Conservation (phyloP, 2,329 filamentous ascomycete species). For the Leptographium wingfieldii region DNA sequence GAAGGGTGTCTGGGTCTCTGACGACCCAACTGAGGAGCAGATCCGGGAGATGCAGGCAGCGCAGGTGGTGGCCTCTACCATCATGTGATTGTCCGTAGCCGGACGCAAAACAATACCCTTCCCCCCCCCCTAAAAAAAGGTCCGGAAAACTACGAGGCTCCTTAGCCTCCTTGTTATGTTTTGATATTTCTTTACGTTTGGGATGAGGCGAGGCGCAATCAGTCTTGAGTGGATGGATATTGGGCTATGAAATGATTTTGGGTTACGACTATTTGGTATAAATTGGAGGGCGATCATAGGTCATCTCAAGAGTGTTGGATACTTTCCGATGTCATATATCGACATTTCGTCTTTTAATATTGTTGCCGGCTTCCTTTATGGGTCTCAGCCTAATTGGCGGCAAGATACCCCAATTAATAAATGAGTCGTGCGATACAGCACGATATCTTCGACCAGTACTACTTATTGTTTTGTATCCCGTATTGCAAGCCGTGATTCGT, state of each 20-base stretch:
- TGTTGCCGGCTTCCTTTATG: not conserved
- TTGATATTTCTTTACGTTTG: not conserved
- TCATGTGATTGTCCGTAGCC: not conserved
- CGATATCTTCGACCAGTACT: not conserved
- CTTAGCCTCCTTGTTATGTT: not conserved
- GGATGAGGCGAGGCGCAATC: conserved; percentile 3
- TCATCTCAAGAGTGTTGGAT: not conserved
- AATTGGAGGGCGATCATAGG: not conserved
- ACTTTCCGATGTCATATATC: not conserved
- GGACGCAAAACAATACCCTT: not conserved
- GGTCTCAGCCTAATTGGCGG: not conserved
- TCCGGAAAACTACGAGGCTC: not conserved
- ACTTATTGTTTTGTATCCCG: not conserved
- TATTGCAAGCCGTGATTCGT: not conserved
- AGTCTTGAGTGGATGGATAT: not conserved
- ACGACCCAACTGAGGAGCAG: conserved; percentile 53
- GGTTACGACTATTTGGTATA: conserved; percentile 2
- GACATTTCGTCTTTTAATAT: not conserved
- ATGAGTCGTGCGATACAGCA: not conserved
- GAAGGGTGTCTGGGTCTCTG: conserved; percentile 71
- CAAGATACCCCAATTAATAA: not conserved
- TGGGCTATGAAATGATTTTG: conserved; percentile 2
- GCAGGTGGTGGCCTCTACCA: not conserved
- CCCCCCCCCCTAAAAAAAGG: not conserved
- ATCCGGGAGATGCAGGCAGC: conserved; percentile 38